Evolutionary conservation across 345 rosid species (phyloP), one percentile per base, ranked within the genome.

Genomic region (Excoecaria cochinchinensis): DNA sequence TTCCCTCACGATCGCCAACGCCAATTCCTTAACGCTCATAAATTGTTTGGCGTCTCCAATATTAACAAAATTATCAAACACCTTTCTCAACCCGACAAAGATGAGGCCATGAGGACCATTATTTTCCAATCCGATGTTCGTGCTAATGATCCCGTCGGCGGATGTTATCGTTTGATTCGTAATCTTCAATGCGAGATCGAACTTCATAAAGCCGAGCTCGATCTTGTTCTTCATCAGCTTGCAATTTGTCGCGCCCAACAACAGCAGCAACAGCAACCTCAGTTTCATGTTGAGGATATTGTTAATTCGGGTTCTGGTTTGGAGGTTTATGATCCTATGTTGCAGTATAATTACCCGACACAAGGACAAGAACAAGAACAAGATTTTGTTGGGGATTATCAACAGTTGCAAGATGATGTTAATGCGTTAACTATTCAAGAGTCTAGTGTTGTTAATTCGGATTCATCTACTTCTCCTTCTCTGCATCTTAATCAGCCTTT

Each of bases 11-110:
- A 90, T 68, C 90, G 92, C 68, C 96, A 87, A 42, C 78, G 88
- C 10, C 98, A 93, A 64, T 95, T 95, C 91, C 93, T 86, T 40
- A 95, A 95, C 47, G 98, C 97, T 0, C 99, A 95, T 79, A 95
- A 90, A 82, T 86, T 95, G 69, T 95, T 93, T 64, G 98, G 98
- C 1, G 98, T 95, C 13, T 89, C 95, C 77, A 95, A 95, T 75
- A 93, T 93, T 42, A 90, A 90, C 52, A 93, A 93, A 84, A 93
- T 89, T 84, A 91, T 95, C 77, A 89, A 82, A 74, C 55, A 77
- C 76, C 93, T 95, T 8, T 76, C 67, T 57, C 93, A 88, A 12
- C 83, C 87, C 1, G 88, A 88, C 76, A 93, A 89, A 70, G 96
- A 90, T 78, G 89, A 90, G 1, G 97, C 99, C 25, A 93, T 95